These are phyloP conservation scores for Euphrasia confusa DNA, from an alignment of 257 asterid genomes.

Conservation along the genomic window DNA sequence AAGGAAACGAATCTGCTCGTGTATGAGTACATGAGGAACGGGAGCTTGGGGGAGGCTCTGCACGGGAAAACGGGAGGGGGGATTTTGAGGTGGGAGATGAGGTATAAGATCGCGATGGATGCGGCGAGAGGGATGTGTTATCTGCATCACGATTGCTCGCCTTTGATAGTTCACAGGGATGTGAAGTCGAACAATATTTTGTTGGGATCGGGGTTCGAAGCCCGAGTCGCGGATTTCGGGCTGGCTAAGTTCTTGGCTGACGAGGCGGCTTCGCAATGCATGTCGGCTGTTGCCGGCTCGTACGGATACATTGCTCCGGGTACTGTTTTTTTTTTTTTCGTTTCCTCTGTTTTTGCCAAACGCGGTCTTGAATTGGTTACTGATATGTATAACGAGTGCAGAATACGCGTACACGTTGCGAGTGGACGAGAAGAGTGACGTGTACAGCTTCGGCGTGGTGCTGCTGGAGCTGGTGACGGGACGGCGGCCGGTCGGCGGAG, in stretches of 20 bases:
- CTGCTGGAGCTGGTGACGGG: constrained; percentile 52
- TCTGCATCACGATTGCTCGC: constrained; percentile 88
- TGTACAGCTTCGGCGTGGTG: constrained; percentile 61
- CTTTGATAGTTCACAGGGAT: constrained; percentile 83
- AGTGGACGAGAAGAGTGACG: constrained; percentile 61
- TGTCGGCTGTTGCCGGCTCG: constrained; percentile 96
- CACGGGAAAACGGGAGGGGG: constrained; percentile 77
- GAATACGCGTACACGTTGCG: constrained; percentile 53
- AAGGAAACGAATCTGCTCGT: constrained; percentile 83
- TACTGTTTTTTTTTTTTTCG: constrained; percentile 7
- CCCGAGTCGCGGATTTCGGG: constrained; percentile 95
- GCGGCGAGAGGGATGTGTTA: constrained; percentile 89
- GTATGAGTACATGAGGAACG: constrained; percentile 89
- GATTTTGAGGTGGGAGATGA: constrained; percentile 61
- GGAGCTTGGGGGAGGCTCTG: constrained; percentile 87
- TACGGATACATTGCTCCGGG: constrained; percentile 99
- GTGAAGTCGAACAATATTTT: constrained; percentile 86
- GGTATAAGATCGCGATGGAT: constrained; percentile 78
- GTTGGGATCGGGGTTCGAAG: constrained; percentile 71
- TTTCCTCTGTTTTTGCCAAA: too few relatives aligned
- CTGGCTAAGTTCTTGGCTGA: constrained; percentile 85
- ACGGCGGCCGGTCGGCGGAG: constrained; percentile 50
- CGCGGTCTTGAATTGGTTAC: too few relatives aligned
- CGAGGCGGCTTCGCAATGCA: constrained; percentile 82
- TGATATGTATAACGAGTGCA: constrained; percentile 20